phyloP scores from a whole-genome alignment of 257 asterid species.

The Solanum virginianum region DNA sequence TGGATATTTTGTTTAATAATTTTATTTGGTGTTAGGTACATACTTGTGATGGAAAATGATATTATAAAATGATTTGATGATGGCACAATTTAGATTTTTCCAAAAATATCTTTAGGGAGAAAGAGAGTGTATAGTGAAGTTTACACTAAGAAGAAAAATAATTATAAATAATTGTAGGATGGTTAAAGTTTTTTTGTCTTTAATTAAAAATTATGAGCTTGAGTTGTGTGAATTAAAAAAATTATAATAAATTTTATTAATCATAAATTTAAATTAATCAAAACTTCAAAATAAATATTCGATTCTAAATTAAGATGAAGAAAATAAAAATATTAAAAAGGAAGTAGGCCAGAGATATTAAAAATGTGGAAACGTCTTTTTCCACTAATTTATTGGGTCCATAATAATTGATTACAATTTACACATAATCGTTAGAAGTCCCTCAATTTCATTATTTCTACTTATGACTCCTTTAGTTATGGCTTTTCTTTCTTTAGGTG shows the following conservation, averaged over 20 bases:
- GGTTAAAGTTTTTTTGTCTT: neutral
- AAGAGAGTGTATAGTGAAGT: neutral
- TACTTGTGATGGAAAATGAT: constrained; percentile 10
- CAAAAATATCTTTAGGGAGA: neutral
- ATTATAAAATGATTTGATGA: constrained; percentile 12
- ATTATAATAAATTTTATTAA: neutral
- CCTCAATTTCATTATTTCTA: neutral
- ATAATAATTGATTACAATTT: neutral
- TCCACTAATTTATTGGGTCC: neutral
- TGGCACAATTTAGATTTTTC: neutral
- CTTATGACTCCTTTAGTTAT: neutral
- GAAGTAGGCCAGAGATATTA: neutral
- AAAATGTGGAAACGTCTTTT: neutral
- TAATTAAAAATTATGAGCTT: neutral
- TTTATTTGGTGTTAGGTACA: constrained; percentile 9
- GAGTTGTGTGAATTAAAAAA: neutral
- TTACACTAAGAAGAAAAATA: neutral
- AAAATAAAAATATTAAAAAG: neutral
- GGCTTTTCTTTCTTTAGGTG: neutral
- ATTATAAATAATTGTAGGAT: neutral
- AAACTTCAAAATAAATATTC: neutral
- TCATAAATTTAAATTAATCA: neutral
- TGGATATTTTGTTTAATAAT: neutral
- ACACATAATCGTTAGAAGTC: neutral
- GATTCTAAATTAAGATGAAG: neutral